These are phyloP conservation scores for Hortiboletus campestris DNA, from an alignment of 768 basidiomycete species.

Conservation along the genomic window DNA sequence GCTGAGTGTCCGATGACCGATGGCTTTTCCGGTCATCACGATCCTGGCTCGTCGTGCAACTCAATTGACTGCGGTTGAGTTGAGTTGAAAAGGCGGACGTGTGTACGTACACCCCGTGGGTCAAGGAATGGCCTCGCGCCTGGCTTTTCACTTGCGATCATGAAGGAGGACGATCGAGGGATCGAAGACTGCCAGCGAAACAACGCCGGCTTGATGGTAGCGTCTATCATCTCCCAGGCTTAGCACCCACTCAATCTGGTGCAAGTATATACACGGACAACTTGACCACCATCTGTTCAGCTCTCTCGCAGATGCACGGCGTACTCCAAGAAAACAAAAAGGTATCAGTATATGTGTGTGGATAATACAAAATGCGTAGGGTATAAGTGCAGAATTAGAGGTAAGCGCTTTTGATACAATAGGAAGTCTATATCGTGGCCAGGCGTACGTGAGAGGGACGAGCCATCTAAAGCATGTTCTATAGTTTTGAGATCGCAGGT, in stretches of 20 bases:
- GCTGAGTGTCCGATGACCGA: not conserved
- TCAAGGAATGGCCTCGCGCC: not conserved
- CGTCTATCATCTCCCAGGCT: not conserved
- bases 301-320: not conserved
- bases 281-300: too few relatives aligned
- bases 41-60: not conserved
- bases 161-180: not conserved
- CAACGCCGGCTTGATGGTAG: not conserved
- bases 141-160: not conserved
- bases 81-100: not conserved
- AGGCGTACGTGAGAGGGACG: conserved; percentile 3
- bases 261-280: too few relatives aligned
- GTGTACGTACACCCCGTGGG: not conserved
- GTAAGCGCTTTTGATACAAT: conserved; percentile 22
- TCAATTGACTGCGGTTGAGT: not conserved
- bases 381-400: conserved; percentile 20
- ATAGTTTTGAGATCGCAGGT: conserved; percentile 51
- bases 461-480: conserved; percentile 10
- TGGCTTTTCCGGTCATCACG: not conserved
- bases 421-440: conserved; percentile 17
- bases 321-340: conserved; percentile 7
- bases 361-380: conserved; percentile 23
- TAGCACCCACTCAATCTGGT: not conserved
- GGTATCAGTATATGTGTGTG: conserved; percentile 3
- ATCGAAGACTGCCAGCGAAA: not conserved